phyloP scores from a whole-genome alignment of 352 stramenopile genomes.

The Globisporangium rhizosaccharum region DNA sequence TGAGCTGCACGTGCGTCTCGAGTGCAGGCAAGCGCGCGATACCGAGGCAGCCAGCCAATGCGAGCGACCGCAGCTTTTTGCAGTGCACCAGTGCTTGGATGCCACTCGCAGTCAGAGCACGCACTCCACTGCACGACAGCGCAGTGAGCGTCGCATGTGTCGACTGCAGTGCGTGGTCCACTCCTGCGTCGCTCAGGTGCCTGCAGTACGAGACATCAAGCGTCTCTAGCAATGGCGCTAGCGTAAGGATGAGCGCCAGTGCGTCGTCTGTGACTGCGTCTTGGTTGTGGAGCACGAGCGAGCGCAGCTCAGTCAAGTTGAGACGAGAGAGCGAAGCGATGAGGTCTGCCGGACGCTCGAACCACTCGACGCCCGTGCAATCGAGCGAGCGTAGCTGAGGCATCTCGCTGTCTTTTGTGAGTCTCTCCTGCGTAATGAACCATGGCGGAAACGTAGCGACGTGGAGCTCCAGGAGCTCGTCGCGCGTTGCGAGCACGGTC shows the following conservation, averaged over 20 bases:
- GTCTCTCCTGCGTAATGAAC: not conserved
- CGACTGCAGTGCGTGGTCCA: not conserved
- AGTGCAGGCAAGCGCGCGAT: slow-evolving; percentile 10
- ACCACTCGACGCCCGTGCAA: slow-evolving; percentile 11
- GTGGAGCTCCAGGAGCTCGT: slow-evolving; percentile 3
- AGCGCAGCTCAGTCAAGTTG: not conserved
- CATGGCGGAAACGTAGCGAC: slow-evolving; percentile 7
- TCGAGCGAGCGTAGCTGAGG: not conserved
- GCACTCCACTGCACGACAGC: slow-evolving; percentile 12
- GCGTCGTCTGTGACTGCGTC: slow-evolving; percentile 5
- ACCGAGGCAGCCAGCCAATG: slow-evolving; percentile 14
- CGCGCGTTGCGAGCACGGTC: not conserved
- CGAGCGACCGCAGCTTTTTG: slow-evolving; percentile 7
- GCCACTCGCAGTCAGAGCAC: slow-evolving; percentile 1
- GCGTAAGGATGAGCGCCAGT: slow-evolving; percentile 1
- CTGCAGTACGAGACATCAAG: slow-evolving; percentile 12
- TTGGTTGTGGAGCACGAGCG: slow-evolving; percentile 7
- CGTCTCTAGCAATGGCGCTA: not conserved
- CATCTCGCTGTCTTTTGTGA: not conserved
- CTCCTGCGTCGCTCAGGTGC: slow-evolving; percentile 2
- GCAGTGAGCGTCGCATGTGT: slow-evolving; percentile 3
- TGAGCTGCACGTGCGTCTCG: not conserved
- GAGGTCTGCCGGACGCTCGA: slow-evolving; percentile 1
- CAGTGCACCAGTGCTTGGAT: slow-evolving; percentile 10
- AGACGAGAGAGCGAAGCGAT: not conserved